Conservation (phyloP, 495 filamentous ascomycete genomes). For the Hypoxylon lienhwacheense region DNA sequence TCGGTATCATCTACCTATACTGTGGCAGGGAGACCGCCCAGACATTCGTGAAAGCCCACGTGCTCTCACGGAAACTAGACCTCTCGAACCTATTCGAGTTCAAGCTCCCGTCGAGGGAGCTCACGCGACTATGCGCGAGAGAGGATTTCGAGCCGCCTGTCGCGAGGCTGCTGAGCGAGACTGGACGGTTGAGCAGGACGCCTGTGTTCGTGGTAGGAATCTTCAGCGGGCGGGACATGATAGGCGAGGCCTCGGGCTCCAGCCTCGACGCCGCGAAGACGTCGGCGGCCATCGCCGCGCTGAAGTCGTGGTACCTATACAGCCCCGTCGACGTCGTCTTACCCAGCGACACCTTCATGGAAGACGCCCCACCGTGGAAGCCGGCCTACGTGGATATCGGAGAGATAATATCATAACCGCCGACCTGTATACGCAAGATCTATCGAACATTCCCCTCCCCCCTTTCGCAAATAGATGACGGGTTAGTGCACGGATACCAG, state of each 20-base stretch:
- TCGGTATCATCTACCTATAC: conserved; percentile 85
- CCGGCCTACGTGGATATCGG: conserved; percentile 87
- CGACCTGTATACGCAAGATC: too few relatives aligned
- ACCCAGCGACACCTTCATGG: conserved; percentile 75
- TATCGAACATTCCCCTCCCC: too few relatives aligned
- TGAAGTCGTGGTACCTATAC: conserved; percentile 97
- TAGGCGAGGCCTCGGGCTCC: conserved; percentile 80
- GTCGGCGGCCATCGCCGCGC: conserved; percentile 75
- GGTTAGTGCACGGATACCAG: too few relatives aligned
- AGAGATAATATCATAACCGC: conserved; percentile 72
- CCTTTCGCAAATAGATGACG: too few relatives aligned
- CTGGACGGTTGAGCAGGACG: conserved; percentile 74
- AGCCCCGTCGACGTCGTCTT: conserved; percentile 69
- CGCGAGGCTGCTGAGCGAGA: conserved; percentile 83
- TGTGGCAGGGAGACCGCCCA: conserved; percentile 68
- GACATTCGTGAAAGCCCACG: conserved; percentile 77
- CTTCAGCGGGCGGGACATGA: conserved; percentile 81
- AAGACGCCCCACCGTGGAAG: conserved; percentile 67
- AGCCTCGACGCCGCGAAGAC: conserved; percentile 75
- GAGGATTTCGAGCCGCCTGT: conserved; percentile 89
- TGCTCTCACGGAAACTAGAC: conserved; percentile 78
- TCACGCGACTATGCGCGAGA: conserved; percentile 75
- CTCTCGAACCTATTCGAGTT: conserved; percentile 79
- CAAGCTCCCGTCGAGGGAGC: conserved; percentile 75
- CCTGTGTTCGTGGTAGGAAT: conserved; percentile 96